Conservation (phyloP, 768 basidiomycete species). For the Trametes punicea region DNA sequence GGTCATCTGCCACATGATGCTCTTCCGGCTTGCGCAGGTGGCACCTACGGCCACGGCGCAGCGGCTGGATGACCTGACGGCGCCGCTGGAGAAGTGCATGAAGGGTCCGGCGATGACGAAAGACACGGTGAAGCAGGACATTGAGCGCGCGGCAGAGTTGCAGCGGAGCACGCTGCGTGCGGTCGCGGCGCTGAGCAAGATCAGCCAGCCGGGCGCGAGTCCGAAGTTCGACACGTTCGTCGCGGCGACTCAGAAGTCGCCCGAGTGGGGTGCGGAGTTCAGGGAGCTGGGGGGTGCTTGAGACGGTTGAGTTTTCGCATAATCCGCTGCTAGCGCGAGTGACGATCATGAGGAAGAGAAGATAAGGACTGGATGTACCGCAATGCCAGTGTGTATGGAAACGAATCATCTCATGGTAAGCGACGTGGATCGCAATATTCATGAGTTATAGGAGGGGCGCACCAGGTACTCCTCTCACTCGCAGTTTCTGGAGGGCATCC, state of each 20-base stretch:
- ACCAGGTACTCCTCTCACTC: no score
- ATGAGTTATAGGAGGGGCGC: no score
- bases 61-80: conserved; percentile 80
- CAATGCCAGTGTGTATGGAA: no score
- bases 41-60: conserved; percentile 81
- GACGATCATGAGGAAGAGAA: neutral
- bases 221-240: conserved; percentile 79
- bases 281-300: conserved; percentile 46
- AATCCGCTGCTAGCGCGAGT: no score
- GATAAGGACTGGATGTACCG: no score
- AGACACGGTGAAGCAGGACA: conserved; percentile 93
- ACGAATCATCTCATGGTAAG: no score
- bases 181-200: conserved; percentile 80
- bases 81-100: conserved; percentile 84
- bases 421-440: no score
- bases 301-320: neutral
- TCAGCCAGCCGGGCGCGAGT: conserved; percentile 58
- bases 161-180: conserved; percentile 89
- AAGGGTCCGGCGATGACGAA: conserved; percentile 86
- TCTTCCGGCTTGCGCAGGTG: conserved; percentile 85
- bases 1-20: conserved; percentile 92
- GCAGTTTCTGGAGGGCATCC: no score
- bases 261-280: conserved; percentile 68
- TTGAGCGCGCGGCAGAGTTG: conserved; percentile 85
- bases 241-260: conserved; percentile 63